Base-by-base conservation (phyloP, 2,329 filamentous ascomycete species). In the Ophiostoma pallidulum region DNA sequence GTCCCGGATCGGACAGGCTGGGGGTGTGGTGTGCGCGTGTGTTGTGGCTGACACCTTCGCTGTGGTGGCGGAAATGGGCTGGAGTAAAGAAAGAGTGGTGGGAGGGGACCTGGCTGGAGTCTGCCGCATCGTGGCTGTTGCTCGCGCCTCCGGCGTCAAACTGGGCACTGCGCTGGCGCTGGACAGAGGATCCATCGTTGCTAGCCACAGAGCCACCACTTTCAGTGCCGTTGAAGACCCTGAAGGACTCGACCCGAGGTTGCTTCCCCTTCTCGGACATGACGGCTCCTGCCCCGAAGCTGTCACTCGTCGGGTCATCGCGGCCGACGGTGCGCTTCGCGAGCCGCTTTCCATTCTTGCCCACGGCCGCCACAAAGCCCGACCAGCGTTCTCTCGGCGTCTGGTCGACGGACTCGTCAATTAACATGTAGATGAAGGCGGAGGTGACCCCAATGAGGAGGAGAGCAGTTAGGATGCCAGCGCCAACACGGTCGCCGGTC, bases 361-460 rank as follows among this genome's bases (percentile, higher is more conserved):
- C 38, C 8, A 50, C 47, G 10, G 43, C 29, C 0, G 35, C 20
- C 12, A 53, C 42, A 39, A 63, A 55, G 16, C 55, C 62, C 8
- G 55, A 58, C 22, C 64, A 52, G 31, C 66, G 66, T 38, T 66
- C 53, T 8, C 60, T 24, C 1, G 60, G 48, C 0, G 61, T 57
- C 49, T 60, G 60, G 14, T 64, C 59, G 1, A 61, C 64, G 6
- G 59, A 63, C 56, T 78, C 74, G 52, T 78, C 75, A 18, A 67
- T 49, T 16, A 75, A 49, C 53, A 77, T 63, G 63, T 71, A 76
- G 6, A 65, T 38, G 7, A 71, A 57, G n/a, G 77, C 77, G 1
- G 70, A 70, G 20, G 82, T 51, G 33, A 85, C 65, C 7, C 69
- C 64, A 6, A 72, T 58, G 0, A 85, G 58, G 2, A 82, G 61